These are phyloP conservation scores for Chimonanthus salicifolius DNA, from an alignment of 164 flowering plant genomes.

Conservation along the genomic window DNA sequence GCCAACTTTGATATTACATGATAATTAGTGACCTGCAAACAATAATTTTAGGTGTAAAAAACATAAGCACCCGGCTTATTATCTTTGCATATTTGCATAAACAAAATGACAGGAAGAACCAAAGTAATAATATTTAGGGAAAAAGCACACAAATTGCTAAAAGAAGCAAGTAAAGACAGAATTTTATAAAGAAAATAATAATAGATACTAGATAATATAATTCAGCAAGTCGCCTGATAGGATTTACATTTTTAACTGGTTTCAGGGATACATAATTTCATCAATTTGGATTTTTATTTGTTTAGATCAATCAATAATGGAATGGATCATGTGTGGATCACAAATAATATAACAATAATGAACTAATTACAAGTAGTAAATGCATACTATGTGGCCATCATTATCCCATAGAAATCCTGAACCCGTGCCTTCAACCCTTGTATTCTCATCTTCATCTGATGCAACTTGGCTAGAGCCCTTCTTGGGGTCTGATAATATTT, in stretches of 20 bases:
- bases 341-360: no score
- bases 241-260: no score
- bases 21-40: slow-evolving; percentile 78
- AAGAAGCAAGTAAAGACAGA: not conserved
- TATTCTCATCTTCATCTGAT: slow-evolving; percentile 41
- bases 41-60: not conserved
- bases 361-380: not conserved
- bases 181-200: no score
- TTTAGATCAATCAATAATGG: no score
- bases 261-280: no score
- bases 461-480: slow-evolving; percentile 16
- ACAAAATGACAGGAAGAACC: not conserved
- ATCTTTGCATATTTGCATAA: not conserved
- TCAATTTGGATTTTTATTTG: no score
- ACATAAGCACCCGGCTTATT: not conserved
- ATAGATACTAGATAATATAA: no score
- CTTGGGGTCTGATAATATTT: slow-evolving; percentile 34
- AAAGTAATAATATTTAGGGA: no score
- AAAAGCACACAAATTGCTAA: not conserved
- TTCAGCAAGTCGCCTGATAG: no score
- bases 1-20: slow-evolving; percentile 84
- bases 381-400: slow-evolving; percentile 84
- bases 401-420: slow-evolving; percentile 96
- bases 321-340: no score
- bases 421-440: slow-evolving; percentile 86